Conservation (phyloP, 768 basidiomycete species). For the Phlebiopsis flavidoalba region DNA sequence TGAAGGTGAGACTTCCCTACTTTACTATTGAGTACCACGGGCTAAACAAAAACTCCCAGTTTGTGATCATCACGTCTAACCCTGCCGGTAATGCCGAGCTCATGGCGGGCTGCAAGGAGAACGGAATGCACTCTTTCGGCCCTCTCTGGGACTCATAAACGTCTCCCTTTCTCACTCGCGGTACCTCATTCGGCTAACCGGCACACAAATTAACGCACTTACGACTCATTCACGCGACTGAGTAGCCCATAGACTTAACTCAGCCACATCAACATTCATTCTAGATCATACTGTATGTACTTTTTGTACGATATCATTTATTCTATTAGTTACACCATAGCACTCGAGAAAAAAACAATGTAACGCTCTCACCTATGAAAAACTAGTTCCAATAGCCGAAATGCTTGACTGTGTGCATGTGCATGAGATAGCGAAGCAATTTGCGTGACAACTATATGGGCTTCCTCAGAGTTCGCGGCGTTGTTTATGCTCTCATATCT, state of each 20-base stretch:
- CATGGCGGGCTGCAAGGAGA: conserved; percentile 39
- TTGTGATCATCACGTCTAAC: conserved; percentile 80
- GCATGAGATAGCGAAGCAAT: no score
- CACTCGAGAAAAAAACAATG: no score
- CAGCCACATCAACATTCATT: not conserved
- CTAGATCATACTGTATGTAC: not conserved
- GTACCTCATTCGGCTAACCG: not conserved
- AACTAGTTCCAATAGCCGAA: no score
- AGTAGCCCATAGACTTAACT: not conserved
- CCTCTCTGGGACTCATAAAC: conserved; percentile 66
- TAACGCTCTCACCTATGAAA: no score
- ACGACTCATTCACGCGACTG: not conserved
- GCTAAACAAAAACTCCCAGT: conserved; percentile 26
- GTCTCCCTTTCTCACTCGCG: not conserved
- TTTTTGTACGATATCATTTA: not conserved
- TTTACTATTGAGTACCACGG: not conserved
- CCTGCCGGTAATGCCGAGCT: conserved; percentile 73
- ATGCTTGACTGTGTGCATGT: no score
- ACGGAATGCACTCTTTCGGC: conserved; percentile 36
- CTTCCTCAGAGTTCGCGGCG: no score
- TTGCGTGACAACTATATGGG: no score
- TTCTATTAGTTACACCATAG: no score
- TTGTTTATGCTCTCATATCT: no score
- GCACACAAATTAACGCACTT: not conserved
- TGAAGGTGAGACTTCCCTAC: conserved; percentile 40